Base-by-base conservation (phyloP, 2,329 filamentous ascomycete species). In the Gyromitra esculenta region DNA sequence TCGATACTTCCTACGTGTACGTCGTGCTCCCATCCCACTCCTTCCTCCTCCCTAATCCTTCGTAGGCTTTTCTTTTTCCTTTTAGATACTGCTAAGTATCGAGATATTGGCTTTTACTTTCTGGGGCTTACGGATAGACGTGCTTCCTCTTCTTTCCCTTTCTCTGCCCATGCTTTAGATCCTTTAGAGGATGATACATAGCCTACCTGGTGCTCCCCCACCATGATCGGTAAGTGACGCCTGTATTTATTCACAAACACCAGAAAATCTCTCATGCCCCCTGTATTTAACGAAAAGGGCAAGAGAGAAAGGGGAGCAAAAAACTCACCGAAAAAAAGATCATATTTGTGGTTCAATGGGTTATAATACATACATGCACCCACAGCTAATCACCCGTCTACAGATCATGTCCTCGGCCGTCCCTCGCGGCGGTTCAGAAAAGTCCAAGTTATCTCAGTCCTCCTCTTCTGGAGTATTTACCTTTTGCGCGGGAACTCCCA, bases 351-450 rank as follows among this genome's bases (percentile, higher is more conserved):
- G 2, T 1, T n/a, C 6, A 41, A 25, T 37, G 56, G 13, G 13
- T 39, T 13, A 56, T 54, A 67, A n/a, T 35, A 48, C 9, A 43
- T n/a, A 41, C 21, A 25, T 25, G 60, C 57, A 54, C 70, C 54
- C 9, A 74, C 31, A 6, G 15, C 18, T 39, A 25, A 56, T 11
- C 52, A 67, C 13, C 31, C 4, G 25, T 3, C 25, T 6, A 25
- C 67, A 90, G 95, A 98, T 84, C 95, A 98, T 87, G 91, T 97
- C 73, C 87, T 98, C 63, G 95, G 95, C 78, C 90, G 93, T 79
- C 95, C 95, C 43, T 97, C 94, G 77, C 90, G 92, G 82, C 92
- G 95, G 85, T 97, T 96, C 82, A 90, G 95, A 79, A 93, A 96
- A 82, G 91, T 96, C 65, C 95, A 98, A 84, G 94, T 99, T 80